Evolutionary conservation across 306 rosid species (phyloP).

Genomic region (Urtica urens): DNA sequence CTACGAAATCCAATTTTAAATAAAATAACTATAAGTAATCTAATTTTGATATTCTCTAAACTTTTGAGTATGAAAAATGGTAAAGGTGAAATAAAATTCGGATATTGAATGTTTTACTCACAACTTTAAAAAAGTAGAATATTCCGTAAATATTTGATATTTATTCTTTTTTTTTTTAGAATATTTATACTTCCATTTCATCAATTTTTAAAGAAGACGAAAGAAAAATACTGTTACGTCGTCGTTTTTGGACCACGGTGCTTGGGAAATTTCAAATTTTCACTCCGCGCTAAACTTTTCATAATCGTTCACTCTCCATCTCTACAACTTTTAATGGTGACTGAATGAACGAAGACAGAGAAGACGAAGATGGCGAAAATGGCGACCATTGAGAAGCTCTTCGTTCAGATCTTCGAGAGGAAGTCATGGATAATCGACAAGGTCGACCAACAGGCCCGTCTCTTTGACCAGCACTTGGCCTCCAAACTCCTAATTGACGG

Average conservation of each 20-base stretch:
- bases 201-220: no score
- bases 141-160: no score
- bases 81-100: no score
- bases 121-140: no score
- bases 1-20: no score
- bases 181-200: no score
- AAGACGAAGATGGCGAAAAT: conserved; percentile 11
- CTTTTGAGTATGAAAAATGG: no score
- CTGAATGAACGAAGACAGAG: background rate
- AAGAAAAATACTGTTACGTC: background rate
- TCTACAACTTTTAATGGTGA: conserved; percentile 15
- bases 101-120: no score
- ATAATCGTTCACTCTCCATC: conserved; percentile 1
- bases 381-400: conserved; percentile 60
- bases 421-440: conserved; percentile 58
- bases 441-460: conserved; percentile 49
- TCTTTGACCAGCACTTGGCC: conserved; percentile 59
- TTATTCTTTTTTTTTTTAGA: no score
- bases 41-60: no score
- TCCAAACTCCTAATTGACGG: conserved; percentile 74
- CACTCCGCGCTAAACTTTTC: conserved; percentile 24
- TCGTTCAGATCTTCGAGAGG: conserved; percentile 64
- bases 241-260: background rate
- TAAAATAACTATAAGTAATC: no score
- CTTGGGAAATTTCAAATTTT: conserved; percentile 23